Base-by-base conservation (phyloP, 306 rosid species). In the Quercus mongolica region DNA sequence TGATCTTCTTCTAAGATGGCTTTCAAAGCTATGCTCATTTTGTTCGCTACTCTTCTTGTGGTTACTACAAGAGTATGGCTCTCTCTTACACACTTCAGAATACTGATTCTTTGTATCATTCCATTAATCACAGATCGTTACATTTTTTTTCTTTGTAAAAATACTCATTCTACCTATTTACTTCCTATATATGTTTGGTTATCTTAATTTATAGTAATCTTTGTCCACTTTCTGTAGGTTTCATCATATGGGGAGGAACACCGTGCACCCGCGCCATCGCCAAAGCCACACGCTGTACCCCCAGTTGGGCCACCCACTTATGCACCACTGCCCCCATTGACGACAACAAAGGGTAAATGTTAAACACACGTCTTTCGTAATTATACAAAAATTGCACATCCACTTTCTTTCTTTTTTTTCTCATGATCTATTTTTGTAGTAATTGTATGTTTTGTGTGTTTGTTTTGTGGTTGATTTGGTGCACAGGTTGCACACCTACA, bases 401-500 rank as follows among this genome's bases (percentile, higher is more conserved):
- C 2, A 10, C 11, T 3, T 19, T 20, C 1, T 61, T 1, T 4
- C 1, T 1, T 1, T 35, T 38, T 35, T 35, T 35, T 35, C 8
- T 35, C 1, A 62, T 23, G 20, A 10, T 5, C 23, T 62, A 62
- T 21, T n/a, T 7, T 1, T 62, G 46, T 41, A 41, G 46, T 25
- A 25, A 1, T 23, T 20, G 20, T 31, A 46, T 28, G 19, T 6
- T 76, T 73, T 73, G 46, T n/a, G 20, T 41, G 46, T 20, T 49
- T 64, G 56, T 12, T 19, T 25, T 18, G 56, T 11, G 46, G 5
- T 3, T 65, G 1, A 7, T 58, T 8, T 10, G 7, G 7, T 82
- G 58, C 3, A 81, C 92, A 92, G 98, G 87, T 78, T 94, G 98
- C 79, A 8, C 56, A 23, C 92, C 98, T 4, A 49, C 81, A 7